Base-by-base conservation (phyloP, 2,329 filamentous ascomycete genomes). In the Diaporthe amygdali region DNA sequence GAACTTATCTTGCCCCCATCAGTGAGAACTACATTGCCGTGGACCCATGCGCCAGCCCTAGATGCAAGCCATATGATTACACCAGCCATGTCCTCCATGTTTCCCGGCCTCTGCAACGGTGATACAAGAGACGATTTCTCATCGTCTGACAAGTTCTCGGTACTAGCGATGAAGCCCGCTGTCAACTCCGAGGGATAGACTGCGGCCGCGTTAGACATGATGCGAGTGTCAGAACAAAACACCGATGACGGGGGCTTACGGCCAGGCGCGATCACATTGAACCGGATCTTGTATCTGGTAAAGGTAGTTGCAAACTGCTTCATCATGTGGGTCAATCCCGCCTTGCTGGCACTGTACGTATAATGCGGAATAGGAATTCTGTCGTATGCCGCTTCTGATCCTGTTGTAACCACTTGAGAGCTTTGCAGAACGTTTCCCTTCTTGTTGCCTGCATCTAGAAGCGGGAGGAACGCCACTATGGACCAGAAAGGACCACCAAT, bases 271-370 rank as follows among this genome's bases (percentile, higher is more conserved):
- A 86, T 76, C 0, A 80, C 79, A 71, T 87, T 86, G 44, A 80
- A 88, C 1, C 92, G 82, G 32, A 94, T 86, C 0, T 85, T 84
- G 44, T 89, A 86, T 52, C 86, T 86, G 49, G 87, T 84, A 71
- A 94, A 84, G 76, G 90, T 87, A 3, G 88, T 88, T 14, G 88
- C 88, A 77, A 93, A 86, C 76, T 93, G 87, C 81, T 93, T 93
- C 2, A 88, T 89, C 44, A 94, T 77, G 69, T 94, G 91, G 17
- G 91, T 85, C 0, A 91, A 87, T 0, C 90, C 92, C 0, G 89
- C 91, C 80, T 95, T 94, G 75, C 88, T 90, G 0, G 88, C 86
- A 74, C 91, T 90, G 80, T 94, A 94, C 2, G 87, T 85, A 75
- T 92, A 92, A 75, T 92, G 87, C 27, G 89, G 86, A 74, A 89